Conservation (phyloP, 331 rosid species). For the Ulmus americana region DNA sequence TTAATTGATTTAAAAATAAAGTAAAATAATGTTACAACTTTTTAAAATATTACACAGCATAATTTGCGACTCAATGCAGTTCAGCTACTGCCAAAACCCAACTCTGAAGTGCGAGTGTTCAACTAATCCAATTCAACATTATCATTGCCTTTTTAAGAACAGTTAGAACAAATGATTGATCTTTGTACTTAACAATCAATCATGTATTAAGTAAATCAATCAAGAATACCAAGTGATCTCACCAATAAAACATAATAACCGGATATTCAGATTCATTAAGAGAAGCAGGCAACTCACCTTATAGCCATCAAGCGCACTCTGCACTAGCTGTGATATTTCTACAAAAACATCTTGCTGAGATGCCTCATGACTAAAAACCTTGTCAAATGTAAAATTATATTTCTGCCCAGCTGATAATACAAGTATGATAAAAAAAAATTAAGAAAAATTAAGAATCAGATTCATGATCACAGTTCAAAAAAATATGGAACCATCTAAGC, state of each 20-base stretch:
- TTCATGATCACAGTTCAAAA: not conserved
- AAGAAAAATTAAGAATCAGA: not conserved
- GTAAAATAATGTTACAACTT: too few relatives aligned
- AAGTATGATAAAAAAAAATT: not conserved
- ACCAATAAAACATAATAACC: not conserved
- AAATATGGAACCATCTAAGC: not conserved
- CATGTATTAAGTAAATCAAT: too few relatives aligned
- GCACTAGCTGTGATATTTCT: constrained; percentile 83
- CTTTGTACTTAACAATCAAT: not conserved
- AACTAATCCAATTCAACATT: not conserved
- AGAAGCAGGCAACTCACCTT: constrained; percentile 45
- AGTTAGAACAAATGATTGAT: not conserved
- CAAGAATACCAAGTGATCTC: not conserved
- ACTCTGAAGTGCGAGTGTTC: not conserved
- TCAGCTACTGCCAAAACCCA: not conserved
- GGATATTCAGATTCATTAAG: not conserved
- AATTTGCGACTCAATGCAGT: not conserved
- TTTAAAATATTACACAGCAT: not conserved
- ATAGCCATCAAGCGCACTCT: constrained; percentile 93
- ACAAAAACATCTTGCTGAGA: constrained; percentile 76
- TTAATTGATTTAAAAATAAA: too few relatives aligned
- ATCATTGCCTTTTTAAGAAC: not conserved
- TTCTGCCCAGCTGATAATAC: constrained; percentile 56
- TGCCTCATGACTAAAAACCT: constrained; percentile 74
- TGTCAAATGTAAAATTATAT: constrained; percentile 80